These are phyloP conservation scores for Wickerhamomyces strasburgensis DNA, from an alignment of 805 yeast genomes.

Conservation along the genomic window DNA sequence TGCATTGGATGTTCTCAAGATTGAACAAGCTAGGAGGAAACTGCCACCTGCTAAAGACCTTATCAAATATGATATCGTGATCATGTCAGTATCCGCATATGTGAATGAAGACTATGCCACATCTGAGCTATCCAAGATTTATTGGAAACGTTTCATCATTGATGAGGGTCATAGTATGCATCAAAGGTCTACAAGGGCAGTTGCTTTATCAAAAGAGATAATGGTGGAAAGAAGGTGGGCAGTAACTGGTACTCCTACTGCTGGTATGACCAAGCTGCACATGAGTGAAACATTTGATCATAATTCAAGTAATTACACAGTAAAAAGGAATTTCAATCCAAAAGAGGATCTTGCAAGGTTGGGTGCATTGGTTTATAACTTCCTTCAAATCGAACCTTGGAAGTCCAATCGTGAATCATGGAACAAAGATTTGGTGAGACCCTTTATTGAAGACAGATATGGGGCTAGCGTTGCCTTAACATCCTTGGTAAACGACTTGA, in stretches of 20 bases:
- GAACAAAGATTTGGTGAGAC: slow-evolving; percentile 41
- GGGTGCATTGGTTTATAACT: slow-evolving; percentile 48
- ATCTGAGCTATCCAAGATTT: slow-evolving; percentile 35
- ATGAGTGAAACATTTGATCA: slow-evolving; percentile 27
- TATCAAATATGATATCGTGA: slow-evolving; percentile 45
- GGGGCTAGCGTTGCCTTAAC: slow-evolving; percentile 39
- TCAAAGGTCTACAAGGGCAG: slow-evolving; percentile 46
- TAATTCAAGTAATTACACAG: slow-evolving; percentile 32
- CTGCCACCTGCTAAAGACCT: slow-evolving; percentile 30
- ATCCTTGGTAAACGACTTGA: slow-evolving; percentile 39
- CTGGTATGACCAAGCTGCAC: slow-evolving; percentile 57
- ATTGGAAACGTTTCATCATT: slow-evolving; percentile 68
- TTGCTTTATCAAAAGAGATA: slow-evolving; percentile 42
- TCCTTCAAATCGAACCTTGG: slow-evolving; percentile 59
- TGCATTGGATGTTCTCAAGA: slow-evolving; percentile 32
- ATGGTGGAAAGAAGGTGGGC: slow-evolving; percentile 65
- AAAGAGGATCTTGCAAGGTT: slow-evolving; percentile 48
- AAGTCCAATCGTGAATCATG: slow-evolving; percentile 41
- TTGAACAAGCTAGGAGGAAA: slow-evolving; percentile 16
- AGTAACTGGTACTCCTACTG: slow-evolving; percentile 72
- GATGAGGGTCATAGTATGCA: slow-evolving; percentile 72
- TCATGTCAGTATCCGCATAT: slow-evolving; percentile 45
- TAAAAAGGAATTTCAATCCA: slow-evolving; percentile 46
- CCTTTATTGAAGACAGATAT: slow-evolving; percentile 36
- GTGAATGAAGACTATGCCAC: slow-evolving; percentile 34